Evolutionary conservation across 2,329 filamentous ascomycete genomes (phyloP), one percentile per base, ranked within the genome.

Genomic region (Nemania sp.): DNA sequence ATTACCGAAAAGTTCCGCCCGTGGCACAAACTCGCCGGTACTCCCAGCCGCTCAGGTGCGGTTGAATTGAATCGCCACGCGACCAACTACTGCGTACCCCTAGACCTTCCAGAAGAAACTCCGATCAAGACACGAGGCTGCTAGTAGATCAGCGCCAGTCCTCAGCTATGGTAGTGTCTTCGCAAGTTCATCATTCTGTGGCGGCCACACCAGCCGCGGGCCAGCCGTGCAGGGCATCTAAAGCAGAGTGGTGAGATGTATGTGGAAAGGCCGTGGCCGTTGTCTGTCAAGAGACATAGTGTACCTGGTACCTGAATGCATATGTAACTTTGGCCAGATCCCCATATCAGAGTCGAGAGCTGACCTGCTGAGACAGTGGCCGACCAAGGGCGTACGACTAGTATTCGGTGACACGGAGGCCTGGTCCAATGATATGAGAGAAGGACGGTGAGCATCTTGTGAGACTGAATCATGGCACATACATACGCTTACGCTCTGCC

Each of bases 401-500:
- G 51, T 29, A 18, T 20, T 25, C 11, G 25, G 35, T 52, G 17
- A 57, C 29, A 56, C 42, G 15, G 29, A 12, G 35, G n/a, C 35
- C 49, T 21, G 35, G 20, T 11, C 48, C 42, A 55, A 59, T 59
- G 10, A 45, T 43, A 21, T 46, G 9, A 2, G 2, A 47, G 12
- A 29, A 2, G 34, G 34, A 53, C 25, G 7, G 12, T 15, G 25
- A 12, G 12, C 32, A 35, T 32, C 15, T 12, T 2, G 3, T 21
- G 20, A 37, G 37, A 29, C 32, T 54, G 59, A 54, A 45, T 54
- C 54, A 58, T n/a, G n/a, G n/a, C n/a, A 34, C 32, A 10, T 13
- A 17, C 13, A 50, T 17, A 13, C 17, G 10, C 5, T 29, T 7
- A 29, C 25, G 25, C 25, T n/a, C n/a, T 7, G 25, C 25, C 25